These are phyloP conservation scores for Mucor sp. DNA, from an alignment of 371 early-diverging fungal species.

Conservation along the genomic window DNA sequence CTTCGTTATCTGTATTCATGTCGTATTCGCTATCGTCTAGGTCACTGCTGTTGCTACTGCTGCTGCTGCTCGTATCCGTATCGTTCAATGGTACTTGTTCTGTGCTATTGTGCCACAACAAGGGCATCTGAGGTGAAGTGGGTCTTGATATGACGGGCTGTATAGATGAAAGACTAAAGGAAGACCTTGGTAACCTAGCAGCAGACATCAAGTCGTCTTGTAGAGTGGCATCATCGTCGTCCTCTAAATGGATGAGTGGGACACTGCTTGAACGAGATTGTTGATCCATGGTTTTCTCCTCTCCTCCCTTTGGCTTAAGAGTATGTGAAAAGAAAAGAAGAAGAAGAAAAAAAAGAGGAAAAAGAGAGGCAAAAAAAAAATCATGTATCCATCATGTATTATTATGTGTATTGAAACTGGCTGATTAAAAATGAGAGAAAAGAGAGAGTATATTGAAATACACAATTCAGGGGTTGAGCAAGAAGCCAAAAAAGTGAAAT, in stretches of 20 bases:
- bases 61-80: background rate
- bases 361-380: background rate
- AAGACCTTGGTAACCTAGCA: slow-evolving; percentile 11
- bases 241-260: slow-evolving; percentile 14
- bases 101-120: slow-evolving; percentile 3
- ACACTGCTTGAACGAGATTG: slow-evolving; percentile 21
- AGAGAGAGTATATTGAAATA: background rate
- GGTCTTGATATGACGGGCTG: background rate
- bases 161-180: slow-evolving; percentile 20
- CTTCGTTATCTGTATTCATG: background rate
- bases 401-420: background rate
- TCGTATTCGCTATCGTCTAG: background rate
- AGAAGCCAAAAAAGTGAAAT: background rate
- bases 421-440: background rate
- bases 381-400: background rate
- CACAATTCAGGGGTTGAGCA: slow-evolving; percentile 8
- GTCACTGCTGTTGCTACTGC: background rate
- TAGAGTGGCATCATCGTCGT: slow-evolving; percentile 1
- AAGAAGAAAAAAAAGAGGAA: too few species aligned
- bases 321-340: background rate
- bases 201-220: background rate
- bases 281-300: slow-evolving; percentile 6
- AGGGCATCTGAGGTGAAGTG: background rate
- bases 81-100: slow-evolving; percentile 2
- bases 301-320: background rate